phyloP scores from a whole-genome alignment of 2,329 filamentous ascomycete species.

The Coniochaeta hoffmannii region DNA sequence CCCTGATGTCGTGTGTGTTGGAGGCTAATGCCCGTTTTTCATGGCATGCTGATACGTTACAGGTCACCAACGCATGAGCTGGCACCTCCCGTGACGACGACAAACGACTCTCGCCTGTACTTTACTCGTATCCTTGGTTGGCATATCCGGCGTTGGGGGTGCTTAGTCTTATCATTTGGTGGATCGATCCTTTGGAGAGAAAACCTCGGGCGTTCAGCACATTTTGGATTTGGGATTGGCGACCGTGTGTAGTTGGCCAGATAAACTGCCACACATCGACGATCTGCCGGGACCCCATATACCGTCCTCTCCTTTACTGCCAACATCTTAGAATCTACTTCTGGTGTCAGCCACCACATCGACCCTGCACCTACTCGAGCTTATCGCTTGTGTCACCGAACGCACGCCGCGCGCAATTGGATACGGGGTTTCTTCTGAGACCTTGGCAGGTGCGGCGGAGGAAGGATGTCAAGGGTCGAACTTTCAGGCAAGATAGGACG shows the following conservation, averaged over 20 bases:
- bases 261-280: constrained; percentile 18
- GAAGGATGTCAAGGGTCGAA: no score
- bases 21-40: neutral
- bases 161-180: constrained; percentile 15
- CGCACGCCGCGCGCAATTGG: neutral
- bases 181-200: constrained; percentile 13
- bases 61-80: constrained; percentile 4
- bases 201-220: constrained; percentile 9
- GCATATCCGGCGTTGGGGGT: constrained; percentile 30
- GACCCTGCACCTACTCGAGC: neutral
- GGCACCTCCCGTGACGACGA: constrained; percentile 25
- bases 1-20: constrained; percentile 6
- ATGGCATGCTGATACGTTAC: neutral
- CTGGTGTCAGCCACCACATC: constrained; percentile 1
- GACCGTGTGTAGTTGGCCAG: neutral
- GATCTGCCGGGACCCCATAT: constrained; percentile 18
- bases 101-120: constrained; percentile 26
- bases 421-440: no score
- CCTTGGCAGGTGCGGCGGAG: no score
- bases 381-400: neutral
- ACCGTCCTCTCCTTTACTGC: constrained; percentile 31
- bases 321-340: constrained; percentile 12
- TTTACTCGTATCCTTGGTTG: constrained; percentile 22
- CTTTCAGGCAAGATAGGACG: no score
- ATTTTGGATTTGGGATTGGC: neutral